Base-by-base conservation (phyloP, 352 stramenopile genomes). In the Pythium coloratum region DNA sequence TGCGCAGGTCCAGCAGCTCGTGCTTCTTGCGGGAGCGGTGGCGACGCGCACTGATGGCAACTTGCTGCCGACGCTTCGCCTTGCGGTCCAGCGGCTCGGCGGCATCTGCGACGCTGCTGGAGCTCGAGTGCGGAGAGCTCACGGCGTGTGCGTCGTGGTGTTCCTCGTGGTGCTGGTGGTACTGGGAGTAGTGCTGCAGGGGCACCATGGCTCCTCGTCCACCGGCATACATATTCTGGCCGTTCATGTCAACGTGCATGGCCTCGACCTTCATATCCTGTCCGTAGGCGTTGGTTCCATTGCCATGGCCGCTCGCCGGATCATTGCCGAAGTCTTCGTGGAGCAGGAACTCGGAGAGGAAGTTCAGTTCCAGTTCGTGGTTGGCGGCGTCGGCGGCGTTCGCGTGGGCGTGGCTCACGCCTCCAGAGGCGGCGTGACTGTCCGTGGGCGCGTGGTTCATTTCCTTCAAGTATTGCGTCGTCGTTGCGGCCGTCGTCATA, bases 11-110 rank as follows among this genome's bases (percentile, higher is more conserved):
- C 20, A 78, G 71, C 59, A 86, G 72, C 59, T 86, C 77, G 57
- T 60, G 77, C 78, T 86, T 86, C 66, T 86, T 86, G 67, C 78
- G 76, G 13, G 69, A 81, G n/a, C 78, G 78, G 24, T 86, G 74
- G 49, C 74, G 78, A 6, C 78, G 78, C 1, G 76, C 76, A 57
- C 74, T 83, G 47, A 79, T 78, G 12, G 78, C 78, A 50, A 82
- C 78, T 55, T 86, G 78, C 44, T 77, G 69, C 60, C 78, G 76
- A 0, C 78, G 74, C 55, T 76, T 76, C 50, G 74, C 74, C 65
- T 84, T 84, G 63, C 74, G 76, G 14, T 86, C 76, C 24, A 80
- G 62, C 7, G 61, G 36, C 55, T 76, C 77, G 24, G 73, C 67
- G 2, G 44, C 59, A 20, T 67, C 57, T 6, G 61, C 57, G 55